These are phyloP conservation scores for Quercus wislizeni DNA, from an alignment of 306 rosid species.

Conservation along the genomic window DNA sequence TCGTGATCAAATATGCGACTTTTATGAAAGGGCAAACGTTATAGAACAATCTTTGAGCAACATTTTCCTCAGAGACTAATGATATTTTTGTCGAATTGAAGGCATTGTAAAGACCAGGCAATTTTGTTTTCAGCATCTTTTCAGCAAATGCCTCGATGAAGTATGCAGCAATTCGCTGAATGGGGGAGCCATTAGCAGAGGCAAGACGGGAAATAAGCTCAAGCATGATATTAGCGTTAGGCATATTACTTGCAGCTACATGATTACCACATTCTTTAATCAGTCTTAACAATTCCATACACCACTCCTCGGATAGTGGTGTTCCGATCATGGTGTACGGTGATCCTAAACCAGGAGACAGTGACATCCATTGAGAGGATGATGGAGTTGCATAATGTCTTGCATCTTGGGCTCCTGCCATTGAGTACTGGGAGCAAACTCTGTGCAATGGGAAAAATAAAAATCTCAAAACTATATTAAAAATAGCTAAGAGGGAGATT, in stretches of 20 bases:
- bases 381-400: conserved; percentile 42
- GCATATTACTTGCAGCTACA: conserved; percentile 71
- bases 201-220: conserved; percentile 64
- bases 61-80: conserved; percentile 45
- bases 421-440: not conserved
- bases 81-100: conserved; percentile 56
- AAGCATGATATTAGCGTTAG: conserved; percentile 61
- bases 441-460: not conserved
- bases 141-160: conserved; percentile 72
- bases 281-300: conserved; percentile 48
- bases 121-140: conserved; percentile 43
- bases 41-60: conserved; percentile 60
- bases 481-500: not conserved
- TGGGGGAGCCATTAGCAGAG: conserved; percentile 69
- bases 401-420: conserved; percentile 40
- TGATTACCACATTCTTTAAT: conserved; percentile 56
- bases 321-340: conserved; percentile 59
- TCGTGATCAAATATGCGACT: conserved; percentile 64
- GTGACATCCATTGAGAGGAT: conserved; percentile 31
- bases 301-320: conserved; percentile 51
- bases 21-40: conserved; percentile 73
- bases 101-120: conserved; percentile 70
- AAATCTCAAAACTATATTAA: not conserved
- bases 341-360: conserved; percentile 52
- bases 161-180: conserved; percentile 68